These are phyloP conservation scores for Globisporangium lucens DNA, from an alignment of 352 stramenopile species.

Conservation along the genomic window DNA sequence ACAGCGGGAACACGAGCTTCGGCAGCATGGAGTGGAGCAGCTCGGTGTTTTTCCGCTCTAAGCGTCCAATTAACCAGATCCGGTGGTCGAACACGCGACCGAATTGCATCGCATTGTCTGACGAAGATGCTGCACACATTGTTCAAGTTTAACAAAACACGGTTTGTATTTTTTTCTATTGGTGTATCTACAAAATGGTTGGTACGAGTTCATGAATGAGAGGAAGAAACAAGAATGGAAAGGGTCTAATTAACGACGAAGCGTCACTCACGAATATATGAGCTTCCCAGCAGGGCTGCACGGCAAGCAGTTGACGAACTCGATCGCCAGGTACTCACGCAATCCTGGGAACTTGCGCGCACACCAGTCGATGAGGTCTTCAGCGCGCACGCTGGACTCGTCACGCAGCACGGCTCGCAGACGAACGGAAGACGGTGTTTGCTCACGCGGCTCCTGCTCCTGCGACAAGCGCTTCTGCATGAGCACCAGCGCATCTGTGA, in stretches of 20 bases:
- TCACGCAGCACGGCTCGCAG: constrained; percentile 36
- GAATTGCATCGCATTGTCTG: constrained; percentile 95
- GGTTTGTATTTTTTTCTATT: not conserved
- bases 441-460: not conserved
- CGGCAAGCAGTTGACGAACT: constrained; percentile 59
- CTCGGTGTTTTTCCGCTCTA: constrained; percentile 60
- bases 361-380: constrained; percentile 39
- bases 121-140: constrained; percentile 95
- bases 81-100: constrained; percentile 91
- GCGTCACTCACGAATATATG: constrained; percentile 59
- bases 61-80: constrained; percentile 77
- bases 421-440: constrained; percentile 20
- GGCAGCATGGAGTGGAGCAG: constrained; percentile 32
- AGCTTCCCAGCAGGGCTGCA: constrained; percentile 85
- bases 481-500: constrained; percentile 56
- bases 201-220: not conserved
- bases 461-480: constrained; percentile 24
- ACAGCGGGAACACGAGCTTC: constrained; percentile 20
- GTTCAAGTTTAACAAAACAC: constrained; percentile 58
- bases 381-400: constrained; percentile 17
- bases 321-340: constrained; percentile 35
- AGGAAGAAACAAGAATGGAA: not conserved
- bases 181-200: not conserved
- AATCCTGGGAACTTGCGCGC: constrained; percentile 32
- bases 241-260: not conserved